Evolutionary conservation across 257 asterid species (phyloP), one percentile per base, ranked within the genome.

Genomic region (Ocimum tenuiflorum): DNA sequence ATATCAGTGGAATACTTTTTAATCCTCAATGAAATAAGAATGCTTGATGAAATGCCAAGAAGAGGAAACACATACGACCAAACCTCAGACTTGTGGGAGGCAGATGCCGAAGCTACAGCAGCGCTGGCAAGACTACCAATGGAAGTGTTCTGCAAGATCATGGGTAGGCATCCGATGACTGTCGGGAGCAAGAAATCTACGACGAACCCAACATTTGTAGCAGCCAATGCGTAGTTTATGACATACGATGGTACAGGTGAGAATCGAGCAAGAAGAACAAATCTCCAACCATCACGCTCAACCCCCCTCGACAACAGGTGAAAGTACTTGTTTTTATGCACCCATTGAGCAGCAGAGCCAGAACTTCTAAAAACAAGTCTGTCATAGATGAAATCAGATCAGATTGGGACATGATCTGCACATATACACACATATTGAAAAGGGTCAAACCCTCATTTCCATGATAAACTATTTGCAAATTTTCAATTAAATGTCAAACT

Each of bases 111-210:
- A 47, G 88, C 79, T 33, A 88, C 96, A 38, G 96, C 95, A 60
- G 94, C 91, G 60, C 90, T 83, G 6, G 99, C 99, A 46, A 92
- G 97, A 77, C 99, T 92, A 67, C 97, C 99, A 27, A 92, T 83
- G 15, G 97, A 89, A 47, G 99, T 89, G 60, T 92, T 92, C 85
- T 92, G 97, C 78, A 92, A 70, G 69, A 92, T 92, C 99, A 92
- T 89, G 14, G 99, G 99, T 29, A 92, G 72, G 84, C 96, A 87
- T 33, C 99, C 97, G 36, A 89, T 77, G 6, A 86, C 86, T 13
- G 99, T 87, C 13, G 99, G 99, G 62, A 89, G 87, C 70, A 92
- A 74, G 84, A 92, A 92, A 75, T 92, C 97, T 23, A 83, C 75
- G 33, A 81, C 39, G 77, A 92, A 92, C 22, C 83, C 17, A 17